phyloP scores from a whole-genome alignment of 2,329 filamentous ascomycete species.

The Trichophyton simii region DNA sequence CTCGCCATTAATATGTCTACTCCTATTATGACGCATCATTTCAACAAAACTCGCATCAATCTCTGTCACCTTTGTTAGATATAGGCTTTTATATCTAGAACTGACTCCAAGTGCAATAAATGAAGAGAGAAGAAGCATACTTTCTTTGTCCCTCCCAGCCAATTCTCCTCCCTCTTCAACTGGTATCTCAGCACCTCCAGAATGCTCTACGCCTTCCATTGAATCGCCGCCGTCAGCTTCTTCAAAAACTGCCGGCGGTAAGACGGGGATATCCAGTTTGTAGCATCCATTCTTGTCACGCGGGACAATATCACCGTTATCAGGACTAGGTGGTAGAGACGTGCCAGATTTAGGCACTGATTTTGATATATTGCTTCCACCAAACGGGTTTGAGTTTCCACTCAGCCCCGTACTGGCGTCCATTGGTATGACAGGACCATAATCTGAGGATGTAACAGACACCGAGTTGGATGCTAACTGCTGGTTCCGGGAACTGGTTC shows the following conservation, averaged over 20 bases:
- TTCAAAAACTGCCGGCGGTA: slow-evolving; percentile 26
- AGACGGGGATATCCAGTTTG: slow-evolving; percentile 33
- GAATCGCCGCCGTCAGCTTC: slow-evolving; percentile 25
- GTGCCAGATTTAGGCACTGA: background rate
- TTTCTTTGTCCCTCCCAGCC: slow-evolving; percentile 28
- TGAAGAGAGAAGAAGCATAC: slow-evolving; percentile 19
- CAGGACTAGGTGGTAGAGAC: slow-evolving; percentile 9
- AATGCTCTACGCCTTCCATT: slow-evolving; percentile 35
- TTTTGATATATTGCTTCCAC: background rate
- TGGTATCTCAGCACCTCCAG: slow-evolving; percentile 44
- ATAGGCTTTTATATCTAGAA: background rate
- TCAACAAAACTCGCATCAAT: slow-evolving; percentile 36
- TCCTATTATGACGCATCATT: slow-evolving; percentile 25
- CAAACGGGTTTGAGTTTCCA: background rate
- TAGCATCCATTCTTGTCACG: slow-evolving; percentile 39
- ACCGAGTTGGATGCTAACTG: slow-evolving; percentile 1
- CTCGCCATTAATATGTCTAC: slow-evolving; percentile 45
- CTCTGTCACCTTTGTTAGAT: slow-evolving; percentile 19
- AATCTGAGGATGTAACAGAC: background rate
- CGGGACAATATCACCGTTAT: slow-evolving; percentile 38
- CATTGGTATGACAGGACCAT: slow-evolving; percentile 5
- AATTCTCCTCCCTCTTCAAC: slow-evolving; percentile 16
- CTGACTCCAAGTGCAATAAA: background rate
- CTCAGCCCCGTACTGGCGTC: background rate
- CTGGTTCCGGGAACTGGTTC: slow-evolving; percentile 2